Evolutionary conservation across 169 alveolate species (phyloP).

Genomic region (Eimeria necatrix): DNA sequence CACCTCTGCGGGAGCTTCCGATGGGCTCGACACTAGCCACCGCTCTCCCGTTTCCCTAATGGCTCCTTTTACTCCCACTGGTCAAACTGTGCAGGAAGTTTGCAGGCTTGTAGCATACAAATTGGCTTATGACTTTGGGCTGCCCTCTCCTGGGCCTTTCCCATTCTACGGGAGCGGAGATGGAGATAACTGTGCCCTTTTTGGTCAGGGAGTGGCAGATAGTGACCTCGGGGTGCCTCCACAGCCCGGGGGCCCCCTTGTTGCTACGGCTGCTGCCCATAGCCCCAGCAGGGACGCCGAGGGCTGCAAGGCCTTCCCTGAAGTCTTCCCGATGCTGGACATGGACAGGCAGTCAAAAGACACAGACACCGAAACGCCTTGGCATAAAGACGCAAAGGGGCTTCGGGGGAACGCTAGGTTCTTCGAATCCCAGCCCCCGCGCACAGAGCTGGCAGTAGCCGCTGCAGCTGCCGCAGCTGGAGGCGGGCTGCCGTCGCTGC

Average conservation of each 20-base stretch:
- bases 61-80: conserved; percentile 69
- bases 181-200: not conserved
- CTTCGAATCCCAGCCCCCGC: not conserved
- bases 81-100: conserved; percentile 70
- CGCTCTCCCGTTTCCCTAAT: conserved; percentile 59
- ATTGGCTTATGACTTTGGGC: conserved; percentile 66
- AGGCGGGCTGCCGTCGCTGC: not conserved
- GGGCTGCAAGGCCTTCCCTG: not conserved
- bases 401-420: not conserved
- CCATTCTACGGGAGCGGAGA: not conserved
- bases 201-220: not conserved
- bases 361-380: not conserved
- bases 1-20: not conserved
- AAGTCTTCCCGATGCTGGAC: not conserved
- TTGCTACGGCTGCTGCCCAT: not conserved
- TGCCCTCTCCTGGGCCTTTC: conserved; percentile 49
- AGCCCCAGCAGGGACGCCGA: not conserved
- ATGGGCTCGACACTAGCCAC: not conserved
- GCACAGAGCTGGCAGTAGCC: not conserved
- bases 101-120: conserved; percentile 71
- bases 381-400: not conserved
- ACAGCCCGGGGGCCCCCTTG: not conserved
- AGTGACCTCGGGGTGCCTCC: not conserved
- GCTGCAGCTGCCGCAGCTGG: not conserved
- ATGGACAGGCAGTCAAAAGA: not conserved